A percentile compares a stretch with the other conserved stretches of the same genome.
Evolutionary conservation across 2,329 filamentous ascomycete genomes (phyloP).

Genomic region (Coniochaeta sp.): DNA sequence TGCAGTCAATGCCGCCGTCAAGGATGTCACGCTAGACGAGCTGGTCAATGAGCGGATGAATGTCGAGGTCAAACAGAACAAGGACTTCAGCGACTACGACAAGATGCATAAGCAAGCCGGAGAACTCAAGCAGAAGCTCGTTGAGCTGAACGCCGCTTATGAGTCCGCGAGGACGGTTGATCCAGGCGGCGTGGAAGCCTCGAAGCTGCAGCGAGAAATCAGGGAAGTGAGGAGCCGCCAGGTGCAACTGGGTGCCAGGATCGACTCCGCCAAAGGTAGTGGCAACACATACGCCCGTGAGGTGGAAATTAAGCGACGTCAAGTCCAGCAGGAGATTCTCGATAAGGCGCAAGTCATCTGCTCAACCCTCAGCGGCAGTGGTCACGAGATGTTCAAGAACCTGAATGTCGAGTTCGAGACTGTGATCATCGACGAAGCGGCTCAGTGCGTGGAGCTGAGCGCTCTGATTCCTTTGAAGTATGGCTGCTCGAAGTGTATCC

Average conservation of each 20-base stretch:
- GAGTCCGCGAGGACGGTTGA: conserved; percentile 49
- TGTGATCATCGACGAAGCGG: conserved; percentile 95
- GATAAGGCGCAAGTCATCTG: conserved; percentile 89
- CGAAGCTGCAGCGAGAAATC: conserved; percentile 66
- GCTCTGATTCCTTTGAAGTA: conserved; percentile 97
- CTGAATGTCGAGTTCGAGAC: conserved; percentile 96
- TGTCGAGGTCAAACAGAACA: conserved; percentile 50
- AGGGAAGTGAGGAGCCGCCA: conserved; percentile 73
- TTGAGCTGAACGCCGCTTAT: conserved; percentile 62
- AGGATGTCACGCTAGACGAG: conserved; percentile 89
- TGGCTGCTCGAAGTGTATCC: conserved; percentile 90
- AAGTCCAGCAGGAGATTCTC: conserved; percentile 84
- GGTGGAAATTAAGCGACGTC: conserved; percentile 75
- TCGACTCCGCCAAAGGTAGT: conserved; percentile 81
- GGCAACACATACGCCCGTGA: conserved; percentile 77
- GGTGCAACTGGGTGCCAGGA: conserved; percentile 65
- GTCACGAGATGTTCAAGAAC: conserved; percentile 95
- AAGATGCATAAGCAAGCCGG: conserved; percentile 57
- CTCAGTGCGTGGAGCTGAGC: conserved; percentile 95
- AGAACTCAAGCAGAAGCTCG: conserved; percentile 70
- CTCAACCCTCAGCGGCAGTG: conserved; percentile 88
- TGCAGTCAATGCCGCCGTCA: conserved; percentile 82
- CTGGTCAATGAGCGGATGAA: conserved; percentile 71
- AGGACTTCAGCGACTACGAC: conserved; percentile 48
- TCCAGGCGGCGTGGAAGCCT: conserved; percentile 26